phyloP scores from a whole-genome alignment of 768 basidiomycete genomes.

The Pulveroboletus sp. region DNA sequence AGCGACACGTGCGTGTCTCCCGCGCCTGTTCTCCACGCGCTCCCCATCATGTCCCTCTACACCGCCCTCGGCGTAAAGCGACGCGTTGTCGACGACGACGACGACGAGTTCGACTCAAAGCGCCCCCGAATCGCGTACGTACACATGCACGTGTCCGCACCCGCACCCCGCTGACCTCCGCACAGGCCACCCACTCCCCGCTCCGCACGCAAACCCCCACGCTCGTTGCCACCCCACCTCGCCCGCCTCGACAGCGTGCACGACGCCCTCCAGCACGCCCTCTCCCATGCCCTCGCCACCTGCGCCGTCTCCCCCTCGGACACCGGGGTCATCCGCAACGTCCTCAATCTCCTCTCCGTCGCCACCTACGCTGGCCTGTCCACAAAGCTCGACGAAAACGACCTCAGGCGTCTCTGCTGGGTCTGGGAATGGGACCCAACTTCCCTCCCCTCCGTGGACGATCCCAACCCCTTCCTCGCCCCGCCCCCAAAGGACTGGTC shows the following conservation, averaged over 20 bases:
- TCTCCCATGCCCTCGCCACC: constrained; percentile 82
- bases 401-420: constrained; percentile 78
- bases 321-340: constrained; percentile 71
- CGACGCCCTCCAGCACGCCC: constrained; percentile 71
- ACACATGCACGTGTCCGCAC: constrained; percentile 1
- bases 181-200: constrained; percentile 60
- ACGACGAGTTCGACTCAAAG: constrained; percentile 63
- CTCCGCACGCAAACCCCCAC: constrained; percentile 28
- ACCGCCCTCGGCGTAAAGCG: constrained; percentile 61
- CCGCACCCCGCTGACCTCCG: constrained; percentile 39
- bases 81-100: constrained; percentile 43
- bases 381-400: constrained; percentile 61
- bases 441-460: constrained; percentile 35
- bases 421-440: constrained; percentile 81
- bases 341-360: constrained; percentile 72
- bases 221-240: constrained; percentile 52
- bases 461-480: constrained; percentile 72
- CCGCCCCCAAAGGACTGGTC: constrained; percentile 61
- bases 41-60: constrained; percentile 15
- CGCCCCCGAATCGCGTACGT: constrained; percentile 53
- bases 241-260: constrained; percentile 61
- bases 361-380: constrained; percentile 64
- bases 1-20: constrained; percentile 32
- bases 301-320: constrained; percentile 75
- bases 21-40: no score